Evolutionary conservation across 1,284 basidiomycete species (phyloP), one percentile per base, ranked within the genome.

Genomic region (Fomitiporia mediterranea): DNA sequence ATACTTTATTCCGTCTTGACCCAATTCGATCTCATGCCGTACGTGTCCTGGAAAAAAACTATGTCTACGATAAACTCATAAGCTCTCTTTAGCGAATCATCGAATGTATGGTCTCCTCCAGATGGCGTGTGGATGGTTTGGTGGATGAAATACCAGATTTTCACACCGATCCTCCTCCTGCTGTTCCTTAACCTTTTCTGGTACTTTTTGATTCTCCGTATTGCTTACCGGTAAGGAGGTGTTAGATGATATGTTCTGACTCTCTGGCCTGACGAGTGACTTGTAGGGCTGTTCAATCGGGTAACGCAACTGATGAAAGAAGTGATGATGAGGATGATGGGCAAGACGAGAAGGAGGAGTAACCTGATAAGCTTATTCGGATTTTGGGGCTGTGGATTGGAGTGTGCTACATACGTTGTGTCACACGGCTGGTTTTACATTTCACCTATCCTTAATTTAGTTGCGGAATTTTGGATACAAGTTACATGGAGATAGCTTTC

Each of bases 101-200:
- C 77, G 11, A 83, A 77, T 65, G 68, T 78, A 37, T 94, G 87
- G 80, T 71, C 73, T 8, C 83, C 84, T 1, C 64, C 74, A 17
- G 74, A 82, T 23, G 92, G 89, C 15, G 80, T 79, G 7, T 94
- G 88, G 77, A 72, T 96, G 63, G 76, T 70, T 5, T 69, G 73
- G 66, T 95, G 91, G 91, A 86, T 94, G 81, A 82, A 77, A 65
- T 87, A 84, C 65, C 90, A 93, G 66, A 83, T 95, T 50, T 91
- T 94, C 64, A 62, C 69, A 0, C 89, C 93, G 0, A 75, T 97
- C 57, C 64, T 84, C 9, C 70, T 91, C 0, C 76, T 98, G 11
- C 92, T 94, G 68, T 65, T 82, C 59, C 78, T 98, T 65, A 96
- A 97, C 68, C 62, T 95, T 19, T 96, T 96, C 74, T 96, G 93